These are phyloP conservation scores for Aspergillus nanangensis DNA, from an alignment of 495 filamentous ascomycete genomes.

Conservation along the genomic window DNA sequence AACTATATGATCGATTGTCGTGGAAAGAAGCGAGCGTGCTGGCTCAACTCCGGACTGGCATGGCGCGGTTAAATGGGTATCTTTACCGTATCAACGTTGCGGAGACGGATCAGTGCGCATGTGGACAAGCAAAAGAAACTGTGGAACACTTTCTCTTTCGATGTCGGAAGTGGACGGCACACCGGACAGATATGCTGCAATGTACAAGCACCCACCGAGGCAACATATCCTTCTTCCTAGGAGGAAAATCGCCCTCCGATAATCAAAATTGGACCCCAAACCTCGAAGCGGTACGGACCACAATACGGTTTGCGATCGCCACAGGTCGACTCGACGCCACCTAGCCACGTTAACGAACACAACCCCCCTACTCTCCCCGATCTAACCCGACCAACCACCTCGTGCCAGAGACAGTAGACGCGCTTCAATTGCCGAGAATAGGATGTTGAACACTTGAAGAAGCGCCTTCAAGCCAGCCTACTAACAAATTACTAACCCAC, in stretches of 20 bases:
- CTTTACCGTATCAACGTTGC: constrained; percentile 26
- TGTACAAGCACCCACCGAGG: constrained; percentile 23
- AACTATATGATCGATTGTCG: constrained; percentile 26
- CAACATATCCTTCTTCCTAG: constrained; percentile 30
- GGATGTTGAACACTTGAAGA: constrained; percentile 26
- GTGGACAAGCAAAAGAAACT: constrained; percentile 30
- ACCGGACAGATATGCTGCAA: constrained; percentile 28
- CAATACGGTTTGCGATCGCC: constrained; percentile 30
- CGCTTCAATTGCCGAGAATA: constrained; percentile 21
- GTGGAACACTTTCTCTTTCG: constrained; percentile 30
- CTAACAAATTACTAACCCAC: constrained; percentile 27
- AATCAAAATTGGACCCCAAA: constrained; percentile 27
- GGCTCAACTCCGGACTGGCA: too few relatives aligned
- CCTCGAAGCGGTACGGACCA: constrained; percentile 27
- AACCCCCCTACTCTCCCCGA: constrained; percentile 8
- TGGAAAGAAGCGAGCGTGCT: constrained; percentile 21
- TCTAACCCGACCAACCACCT: constrained; percentile 16
- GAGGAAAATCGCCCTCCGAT: constrained; percentile 24
- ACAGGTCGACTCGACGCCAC: constrained; percentile 30
- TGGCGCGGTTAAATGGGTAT: too few relatives aligned
- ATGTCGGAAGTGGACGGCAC: constrained; percentile 24
- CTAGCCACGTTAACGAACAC: constrained; percentile 13
- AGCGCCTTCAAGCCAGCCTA: constrained; percentile 27
- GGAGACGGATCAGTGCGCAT: constrained; percentile 21
- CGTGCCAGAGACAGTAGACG: constrained; percentile 17